phyloP scores from a whole-genome alignment of 371 early-diverging fungal species.

The Nematocida displodere region DNA sequence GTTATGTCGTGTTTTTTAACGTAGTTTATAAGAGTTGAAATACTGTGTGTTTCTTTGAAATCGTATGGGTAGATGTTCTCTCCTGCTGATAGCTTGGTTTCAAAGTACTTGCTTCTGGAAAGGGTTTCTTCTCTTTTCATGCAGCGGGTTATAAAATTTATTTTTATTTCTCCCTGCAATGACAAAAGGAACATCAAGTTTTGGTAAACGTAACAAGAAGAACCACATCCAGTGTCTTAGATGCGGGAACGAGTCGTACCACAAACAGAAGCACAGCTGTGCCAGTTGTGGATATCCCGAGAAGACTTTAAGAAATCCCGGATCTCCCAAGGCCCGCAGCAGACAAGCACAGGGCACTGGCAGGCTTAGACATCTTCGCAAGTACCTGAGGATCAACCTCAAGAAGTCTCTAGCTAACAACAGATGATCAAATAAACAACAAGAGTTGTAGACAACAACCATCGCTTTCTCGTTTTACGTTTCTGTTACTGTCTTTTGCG shows the following conservation, averaged over 20 bases:
- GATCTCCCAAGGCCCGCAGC: slow-evolving; percentile 87
- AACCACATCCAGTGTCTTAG: slow-evolving; percentile 93
- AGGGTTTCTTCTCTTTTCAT: slow-evolving; percentile 15
- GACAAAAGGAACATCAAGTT: slow-evolving; percentile 91
- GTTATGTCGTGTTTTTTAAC: slow-evolving; percentile 28
- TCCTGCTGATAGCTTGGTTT: slow-evolving; percentile 34
- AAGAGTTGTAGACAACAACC: background rate
- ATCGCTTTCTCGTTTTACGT: background rate
- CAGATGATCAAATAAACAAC: slow-evolving; percentile 4
- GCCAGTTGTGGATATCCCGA: slow-evolving; percentile 95
- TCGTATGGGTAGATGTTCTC: slow-evolving; percentile 45
- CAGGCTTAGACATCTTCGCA: slow-evolving; percentile 88
- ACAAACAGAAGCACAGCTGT: slow-evolving; percentile 98
- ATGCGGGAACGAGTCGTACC: slow-evolving; percentile 92
- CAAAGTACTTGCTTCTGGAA: slow-evolving; percentile 14
- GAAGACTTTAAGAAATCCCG: slow-evolving; percentile 82
- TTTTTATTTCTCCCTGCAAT: slow-evolving; percentile 32
- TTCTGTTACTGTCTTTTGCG: too few relatives aligned
- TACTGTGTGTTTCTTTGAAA: slow-evolving; percentile 37
- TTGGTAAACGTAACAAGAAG: slow-evolving; percentile 98
- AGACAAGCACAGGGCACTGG: slow-evolving; percentile 97
- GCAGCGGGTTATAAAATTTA: slow-evolving; percentile 21
- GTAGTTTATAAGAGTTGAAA: background rate
- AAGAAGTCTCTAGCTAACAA: slow-evolving; percentile 46
- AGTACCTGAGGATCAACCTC: slow-evolving; percentile 39